Evolutionary conservation across 345 rosid species (phyloP), one percentile per base, ranked within the genome.

Genomic region (Boechera stricta): DNA sequence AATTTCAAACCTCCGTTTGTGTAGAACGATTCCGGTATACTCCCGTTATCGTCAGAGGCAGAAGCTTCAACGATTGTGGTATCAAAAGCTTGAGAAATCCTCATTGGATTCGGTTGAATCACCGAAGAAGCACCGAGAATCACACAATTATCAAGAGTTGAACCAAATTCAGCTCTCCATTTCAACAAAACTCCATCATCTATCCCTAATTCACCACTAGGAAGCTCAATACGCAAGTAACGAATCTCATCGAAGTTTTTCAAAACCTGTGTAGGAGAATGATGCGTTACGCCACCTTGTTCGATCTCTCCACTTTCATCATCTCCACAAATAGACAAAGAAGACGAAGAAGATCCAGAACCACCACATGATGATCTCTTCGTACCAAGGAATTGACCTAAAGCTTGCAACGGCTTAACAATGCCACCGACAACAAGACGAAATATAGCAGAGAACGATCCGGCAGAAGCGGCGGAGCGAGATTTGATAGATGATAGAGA

Each of bases 81-180:
- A 3, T 86, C 92, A 2, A 8, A 13, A 16, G 45, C 42, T 38
- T 41, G 75, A 7, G 66, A 69, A 45, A 49, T 47, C 41, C 74
- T 74, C 2, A 2, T 9, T 0, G 26, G 73, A 9, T 32, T 55
- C 58, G 77, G 77, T 75, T 79, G 58, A 42, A 82, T 55, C 2
- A 91, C 90, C 0, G 98, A 90, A 6, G 93, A 83, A 47, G 98
- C 99, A 6, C 96, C 97, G 1, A 93, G 94, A 72, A 93, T 96
- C 4, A 91, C 97, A 10, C 99, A 96, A 12, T 84, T 86, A 62
- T 93, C 96, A 38, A 96, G 90, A 2, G 96, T 93, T 2, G 99
- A 96, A 21, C 98, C 99, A 35, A 93, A 95, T 82, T 90, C 93
- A 8, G 99, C 99, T 74, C 92, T 84, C 99, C 99, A 93, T 80